A percentile compares a stretch with the other conserved stretches of the same genome.
phyloP scores from a whole-genome alignment of 1,139 yeast genomes.

The Lodderomyces elongisporus region DNA sequence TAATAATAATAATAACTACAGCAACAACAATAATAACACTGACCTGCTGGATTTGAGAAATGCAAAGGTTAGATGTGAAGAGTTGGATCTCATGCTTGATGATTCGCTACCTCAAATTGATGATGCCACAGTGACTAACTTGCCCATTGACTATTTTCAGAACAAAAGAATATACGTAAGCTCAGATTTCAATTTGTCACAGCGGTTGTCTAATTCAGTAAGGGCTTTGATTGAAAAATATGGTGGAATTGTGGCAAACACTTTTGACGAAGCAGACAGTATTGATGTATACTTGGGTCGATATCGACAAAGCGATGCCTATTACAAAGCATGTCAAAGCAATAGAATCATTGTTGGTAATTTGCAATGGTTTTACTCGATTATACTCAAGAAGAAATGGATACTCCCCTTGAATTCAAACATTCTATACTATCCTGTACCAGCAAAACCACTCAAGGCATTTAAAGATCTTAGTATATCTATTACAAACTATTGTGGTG shows the following conservation, averaged over 20 bases:
- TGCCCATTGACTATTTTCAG: conserved; percentile 14
- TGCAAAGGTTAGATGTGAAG: too few relatives aligned
- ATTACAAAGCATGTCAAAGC: conserved; percentile 20
- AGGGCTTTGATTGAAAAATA: conserved; percentile 23
- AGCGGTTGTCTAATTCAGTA: conserved; percentile 24
- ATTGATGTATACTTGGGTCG: conserved; percentile 65
- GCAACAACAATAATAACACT: conserved; percentile 3
- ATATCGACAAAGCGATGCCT: conserved; percentile 53
- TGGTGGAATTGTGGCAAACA: conserved; percentile 26
- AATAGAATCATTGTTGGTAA: conserved; percentile 51
- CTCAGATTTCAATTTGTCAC: conserved; percentile 31
- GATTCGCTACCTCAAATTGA: conserved; percentile 10
- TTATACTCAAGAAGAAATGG: conserved; percentile 55
- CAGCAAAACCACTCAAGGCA: conserved; percentile 45
- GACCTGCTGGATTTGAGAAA: conserved; percentile 1
- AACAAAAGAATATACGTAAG: conserved; percentile 27
- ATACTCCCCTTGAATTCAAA: conserved; percentile 48
- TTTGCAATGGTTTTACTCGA: conserved; percentile 67
- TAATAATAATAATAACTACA: conserved; percentile 2
- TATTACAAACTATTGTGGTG: conserved; percentile 81
- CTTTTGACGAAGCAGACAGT: conserved; percentile 17
- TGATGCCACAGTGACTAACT: neutral
- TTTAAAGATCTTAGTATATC: conserved; percentile 54
- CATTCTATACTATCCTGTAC: conserved; percentile 71
- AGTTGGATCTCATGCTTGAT: conserved; percentile 7